These are phyloP conservation scores for Symbiodinium pilosum DNA, from an alignment of 73 alveolate species.

Conservation along the genomic window DNA sequence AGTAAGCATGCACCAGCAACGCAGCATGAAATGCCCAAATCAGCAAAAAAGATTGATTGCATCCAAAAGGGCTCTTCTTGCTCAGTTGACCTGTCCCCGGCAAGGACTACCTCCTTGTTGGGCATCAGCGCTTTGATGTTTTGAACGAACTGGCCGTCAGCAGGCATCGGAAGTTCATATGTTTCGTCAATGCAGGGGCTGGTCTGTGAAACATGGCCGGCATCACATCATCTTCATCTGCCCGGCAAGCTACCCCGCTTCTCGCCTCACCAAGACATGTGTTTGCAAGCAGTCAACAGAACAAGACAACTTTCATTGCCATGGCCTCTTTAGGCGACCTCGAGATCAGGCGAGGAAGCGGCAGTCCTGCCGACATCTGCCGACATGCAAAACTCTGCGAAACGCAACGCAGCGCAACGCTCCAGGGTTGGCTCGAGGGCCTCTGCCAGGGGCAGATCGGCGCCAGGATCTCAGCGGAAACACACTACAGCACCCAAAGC, in stretches of 20 bases:
- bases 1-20: not conserved
- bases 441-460: not conserved
- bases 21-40: no score
- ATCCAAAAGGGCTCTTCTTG: not conserved
- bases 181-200: not conserved
- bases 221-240: conserved; percentile 60
- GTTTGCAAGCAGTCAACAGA: not conserved
- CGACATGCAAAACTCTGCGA: not conserved
- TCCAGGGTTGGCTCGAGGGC: no score
- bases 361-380: not conserved
- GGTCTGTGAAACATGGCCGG: not conserved
- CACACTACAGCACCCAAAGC: no score
- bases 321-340: not conserved
- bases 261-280: conserved; percentile 3
- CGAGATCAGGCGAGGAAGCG: no score
- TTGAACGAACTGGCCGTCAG: conserved; percentile 48
- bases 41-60: not conserved
- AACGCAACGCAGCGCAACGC: no score
- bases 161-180: no score
- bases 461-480: not conserved
- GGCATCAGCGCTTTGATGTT: conserved; percentile 66
- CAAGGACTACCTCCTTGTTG: conserved; percentile 55
- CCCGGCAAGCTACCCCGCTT: conserved; percentile 31
- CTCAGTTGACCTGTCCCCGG: conserved; percentile 33
- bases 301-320: not conserved